Base-by-base conservation (phyloP, 768 basidiomycete genomes). In the Cystobasidium onofrii region DNA sequence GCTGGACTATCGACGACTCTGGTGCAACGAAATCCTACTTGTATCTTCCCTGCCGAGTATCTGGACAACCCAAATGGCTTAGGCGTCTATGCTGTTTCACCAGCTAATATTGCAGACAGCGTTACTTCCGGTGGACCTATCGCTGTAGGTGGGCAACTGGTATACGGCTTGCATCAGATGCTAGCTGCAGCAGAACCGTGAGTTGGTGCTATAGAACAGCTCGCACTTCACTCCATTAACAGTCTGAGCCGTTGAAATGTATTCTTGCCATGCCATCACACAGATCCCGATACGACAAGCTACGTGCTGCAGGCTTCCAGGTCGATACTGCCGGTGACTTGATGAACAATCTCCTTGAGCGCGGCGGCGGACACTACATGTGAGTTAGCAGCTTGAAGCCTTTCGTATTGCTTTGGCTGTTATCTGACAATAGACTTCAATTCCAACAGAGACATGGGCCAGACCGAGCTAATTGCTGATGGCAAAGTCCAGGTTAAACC, bases 111-210 rank as follows among this genome's bases (percentile, higher is more conserved):
- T 17, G 61, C 36, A 17, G 61, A 63, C 33, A 13, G 27, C 23
- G 61, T 63, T 23, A 63, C 36, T 9, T n/a, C 20, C 9, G 61
- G 9, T 23, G 61, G 61, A 6, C 61, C 61, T 20, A 41, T 63
- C 23, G 61, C 31, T 18, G 61, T 63, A 18, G 61, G 61, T 17
- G 29, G 31, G 7, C 61, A 63, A 23, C 33, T 63, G 6, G 23
- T 63, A 9, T 31, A 63, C 9, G 61, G 61, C 61, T 20, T 63
- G 33, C 61, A 63, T 31, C 18, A 33, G 31, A 63, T 63, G 61
- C 61, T 33, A 29, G 23, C 33, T 41, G 36, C 10, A 9, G 33
- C 9, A n/a, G 61, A 63, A 23, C 9, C 9, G 61, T 63, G 23
- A 63, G 61, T 63, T 9, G 9, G 15, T 6, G 10, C 6, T 23